Evolutionary conservation across 129 eudicot genomes (phyloP).

Genomic region (Scalesia atractyloides): DNA sequence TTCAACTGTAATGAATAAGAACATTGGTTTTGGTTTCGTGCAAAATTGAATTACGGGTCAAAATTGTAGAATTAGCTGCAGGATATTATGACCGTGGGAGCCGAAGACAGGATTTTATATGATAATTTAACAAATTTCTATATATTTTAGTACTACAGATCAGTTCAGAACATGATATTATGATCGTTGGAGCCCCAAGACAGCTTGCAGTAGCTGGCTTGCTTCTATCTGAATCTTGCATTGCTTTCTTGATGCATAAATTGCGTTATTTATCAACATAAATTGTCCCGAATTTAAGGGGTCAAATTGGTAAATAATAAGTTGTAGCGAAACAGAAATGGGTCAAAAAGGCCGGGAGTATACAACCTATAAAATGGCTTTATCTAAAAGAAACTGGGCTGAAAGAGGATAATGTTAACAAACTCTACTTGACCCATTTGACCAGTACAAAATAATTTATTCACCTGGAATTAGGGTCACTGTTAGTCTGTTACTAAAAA

Average conservation of each 20-base stretch:
- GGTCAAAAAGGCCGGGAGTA: background rate
- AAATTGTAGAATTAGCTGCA: no score
- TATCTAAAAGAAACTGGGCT: background rate
- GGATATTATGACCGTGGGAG: no score
- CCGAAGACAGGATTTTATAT: no score
- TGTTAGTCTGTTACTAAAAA: background rate
- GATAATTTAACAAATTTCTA: background rate
- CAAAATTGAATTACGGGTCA: no score
- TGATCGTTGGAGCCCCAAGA: constrained; percentile 74
- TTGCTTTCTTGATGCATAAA: constrained; percentile 1
- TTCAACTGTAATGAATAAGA: no score
- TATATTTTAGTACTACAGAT: constrained; percentile 42
- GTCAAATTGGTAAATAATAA: no score
- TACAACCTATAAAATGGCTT: background rate
- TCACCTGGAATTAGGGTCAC: background rate
- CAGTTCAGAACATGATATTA: constrained; percentile 63
- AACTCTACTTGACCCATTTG: background rate
- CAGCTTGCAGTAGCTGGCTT: constrained; percentile 78
- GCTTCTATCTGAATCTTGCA: constrained; percentile 21
- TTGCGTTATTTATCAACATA: background rate
- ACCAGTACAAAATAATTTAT: background rate
- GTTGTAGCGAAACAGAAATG: background rate
- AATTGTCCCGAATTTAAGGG: background rate
- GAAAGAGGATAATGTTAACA: background rate
- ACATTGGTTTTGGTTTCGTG: no score